Base-by-base conservation (phyloP, 495 filamentous ascomycete genomes). In the Umbilicaria muhlenbergii region DNA sequence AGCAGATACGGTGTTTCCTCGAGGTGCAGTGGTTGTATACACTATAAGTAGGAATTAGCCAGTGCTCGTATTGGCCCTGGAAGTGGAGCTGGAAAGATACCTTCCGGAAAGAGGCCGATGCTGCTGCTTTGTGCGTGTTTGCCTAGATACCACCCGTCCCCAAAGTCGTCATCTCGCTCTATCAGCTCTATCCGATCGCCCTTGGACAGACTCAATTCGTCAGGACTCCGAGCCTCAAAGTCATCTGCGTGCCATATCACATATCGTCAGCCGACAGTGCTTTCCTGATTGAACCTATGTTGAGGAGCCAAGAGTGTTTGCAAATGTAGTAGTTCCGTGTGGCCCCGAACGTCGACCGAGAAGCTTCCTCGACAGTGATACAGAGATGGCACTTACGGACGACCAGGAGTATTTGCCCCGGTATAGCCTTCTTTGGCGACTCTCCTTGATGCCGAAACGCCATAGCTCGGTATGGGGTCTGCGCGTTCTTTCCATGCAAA, bases 141-240 rank as follows among this genome's bases (percentile, higher is more conserved):
- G 21, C 93, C 92, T 50, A 94, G 62, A 64, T 84, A 99, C 92
- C 92, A 99, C 42, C 91, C 92, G 66, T 99, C 92, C 40, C 83
- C 83, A 61, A 95, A 99, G 52, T 94, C 92, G 58, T 96, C 89
- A 60, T 96, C 89, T 48, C 92, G 75, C 58, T 96, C 91, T 34
- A 94, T 76, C 44, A 99, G 65, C 64, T 92, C 80, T 41, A 99
- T 85, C 28, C 82, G 80, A 53, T 95, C 88, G 46, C 86, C 86
- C 49, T 86, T 91, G 32, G 71, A 66, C 52, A 99, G 67, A 50
- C 71, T 91, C 53, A 99, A 73, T 65, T 99, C 92, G 62, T 99
- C 92, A 36, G 81, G 77, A 58, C 86, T 88, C 44, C 89, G 78
- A 42, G 88, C 83, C 51, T 74, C 66, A 62, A 96, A 96, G 61